Percentiles rank a stretch among this genome's conserved stretches.
These are phyloP conservation scores for Penicillium sp. DNA, from an alignment of 2,329 filamentous ascomycete species.

Conservation along the genomic window DNA sequence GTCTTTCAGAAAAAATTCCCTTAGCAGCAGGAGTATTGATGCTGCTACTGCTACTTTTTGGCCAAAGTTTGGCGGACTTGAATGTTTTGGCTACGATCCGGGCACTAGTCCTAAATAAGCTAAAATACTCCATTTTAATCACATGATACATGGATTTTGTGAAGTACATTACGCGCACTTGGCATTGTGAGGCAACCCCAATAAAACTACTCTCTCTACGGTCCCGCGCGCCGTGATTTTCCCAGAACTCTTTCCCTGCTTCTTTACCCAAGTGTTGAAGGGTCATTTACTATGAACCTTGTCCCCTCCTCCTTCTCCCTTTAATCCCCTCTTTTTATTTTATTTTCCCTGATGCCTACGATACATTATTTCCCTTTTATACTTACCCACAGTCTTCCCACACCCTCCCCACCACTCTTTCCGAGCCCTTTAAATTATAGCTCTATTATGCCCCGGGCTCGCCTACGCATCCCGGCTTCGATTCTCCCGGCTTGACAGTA, in stretches of 20 bases:
- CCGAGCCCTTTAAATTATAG: constrained; percentile 7
- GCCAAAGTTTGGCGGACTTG: too few relatives aligned
- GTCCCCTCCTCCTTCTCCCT: neutral
- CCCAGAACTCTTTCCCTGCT: constrained; percentile 14
- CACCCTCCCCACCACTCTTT: neutral
- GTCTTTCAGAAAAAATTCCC: too few relatives aligned
- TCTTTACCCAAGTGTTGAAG: neutral
- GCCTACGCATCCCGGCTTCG: constrained; percentile 15
- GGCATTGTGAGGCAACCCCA: too few relatives aligned
- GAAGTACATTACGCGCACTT: too few relatives aligned
- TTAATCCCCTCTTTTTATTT: neutral
- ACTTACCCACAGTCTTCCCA: neutral
- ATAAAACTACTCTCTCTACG: too few relatives aligned
- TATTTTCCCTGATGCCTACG: neutral
- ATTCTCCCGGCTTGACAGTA: constrained; percentile 20
- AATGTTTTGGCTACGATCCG: too few relatives aligned
- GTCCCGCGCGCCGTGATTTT: constrained; percentile 23
- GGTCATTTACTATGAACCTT: too few relatives aligned
- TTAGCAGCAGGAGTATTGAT: too few relatives aligned
- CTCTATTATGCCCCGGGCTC: constrained; percentile 21
- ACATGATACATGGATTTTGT: too few relatives aligned
- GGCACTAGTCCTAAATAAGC: too few relatives aligned
- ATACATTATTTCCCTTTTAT: neutral
- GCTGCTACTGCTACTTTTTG: too few relatives aligned
- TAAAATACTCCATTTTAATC: too few relatives aligned